A percentile compares a stretch with the other conserved stretches of the same genome.
Conservation (phyloP, 202 grass and related monocot genomes). For the Panicum hallii region DNA sequence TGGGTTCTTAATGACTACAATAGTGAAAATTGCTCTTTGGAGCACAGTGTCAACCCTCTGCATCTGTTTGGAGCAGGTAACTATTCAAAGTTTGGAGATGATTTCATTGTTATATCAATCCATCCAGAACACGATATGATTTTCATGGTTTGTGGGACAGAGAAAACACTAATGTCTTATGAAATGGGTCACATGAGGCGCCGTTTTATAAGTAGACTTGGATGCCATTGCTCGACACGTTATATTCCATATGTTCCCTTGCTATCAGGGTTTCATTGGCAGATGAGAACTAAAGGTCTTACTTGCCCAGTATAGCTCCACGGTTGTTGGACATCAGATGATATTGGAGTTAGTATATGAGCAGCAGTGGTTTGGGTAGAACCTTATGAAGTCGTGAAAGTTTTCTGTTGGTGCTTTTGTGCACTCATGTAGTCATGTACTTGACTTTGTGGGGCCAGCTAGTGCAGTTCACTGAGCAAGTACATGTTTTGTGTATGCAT, state of each 20-base stretch:
- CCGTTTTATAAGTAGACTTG: not conserved
- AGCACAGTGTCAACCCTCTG: not conserved
- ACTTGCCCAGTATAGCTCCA: not conserved
- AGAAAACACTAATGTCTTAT: not conserved
- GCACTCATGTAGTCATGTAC: not conserved
- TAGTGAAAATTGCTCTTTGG: not conserved
- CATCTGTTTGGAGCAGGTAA: not conserved
- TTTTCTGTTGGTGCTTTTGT: not conserved
- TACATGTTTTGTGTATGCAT: not conserved
- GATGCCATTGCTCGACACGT: not conserved
- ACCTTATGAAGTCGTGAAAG: not conserved
- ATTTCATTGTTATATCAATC: not conserved
- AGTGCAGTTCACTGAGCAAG: not conserved
- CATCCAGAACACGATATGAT: not conserved
- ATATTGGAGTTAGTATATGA: not conserved
- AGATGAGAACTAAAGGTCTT: not conserved
- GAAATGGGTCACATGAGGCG: not conserved
- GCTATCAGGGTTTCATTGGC: constrained; percentile 3
- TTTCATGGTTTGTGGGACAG: not conserved
- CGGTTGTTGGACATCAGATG: not conserved
- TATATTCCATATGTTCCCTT: constrained; percentile 39
- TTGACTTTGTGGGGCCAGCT: not conserved
- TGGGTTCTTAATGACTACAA: constrained; percentile 29
- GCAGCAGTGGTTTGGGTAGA: not conserved
- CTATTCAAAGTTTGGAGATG: not conserved